Conservation (phyloP, 2,329 filamentous ascomycete genomes). For the Colletotrichum sp. region DNA sequence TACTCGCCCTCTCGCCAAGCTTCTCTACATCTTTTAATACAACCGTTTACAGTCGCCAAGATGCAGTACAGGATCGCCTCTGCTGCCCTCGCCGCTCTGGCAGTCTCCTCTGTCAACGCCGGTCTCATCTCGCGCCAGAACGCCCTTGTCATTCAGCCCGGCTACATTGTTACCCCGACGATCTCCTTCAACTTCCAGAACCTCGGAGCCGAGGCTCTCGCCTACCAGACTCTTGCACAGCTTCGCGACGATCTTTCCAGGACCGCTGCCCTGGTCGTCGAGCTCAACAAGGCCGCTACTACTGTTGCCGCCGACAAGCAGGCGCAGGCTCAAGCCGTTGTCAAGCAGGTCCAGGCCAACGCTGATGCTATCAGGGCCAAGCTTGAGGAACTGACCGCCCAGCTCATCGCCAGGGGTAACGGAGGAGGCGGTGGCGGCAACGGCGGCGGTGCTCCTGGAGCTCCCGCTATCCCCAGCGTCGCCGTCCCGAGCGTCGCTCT, state of each 20-base stretch:
- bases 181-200: background rate
- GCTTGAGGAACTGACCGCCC: background rate
- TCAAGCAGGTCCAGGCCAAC: background rate
- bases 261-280: background rate
- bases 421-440: background rate
- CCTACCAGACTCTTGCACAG: background rate
- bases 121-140: background rate
- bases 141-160: background rate
- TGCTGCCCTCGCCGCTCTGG: conserved; percentile 15
- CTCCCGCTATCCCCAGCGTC: background rate
- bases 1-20: background rate
- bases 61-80: conserved; percentile 22
- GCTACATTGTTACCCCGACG: background rate
- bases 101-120: conserved; percentile 3
- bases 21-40: background rate
- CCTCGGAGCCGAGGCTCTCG: background rate
- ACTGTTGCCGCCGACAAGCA: background rate
- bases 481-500: background rate
- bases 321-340: background rate
- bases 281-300: background rate
- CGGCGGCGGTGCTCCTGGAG: background rate
- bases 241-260: background rate
- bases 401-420: background rate
- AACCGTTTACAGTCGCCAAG: background rate
- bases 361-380: background rate